phyloP scores from a whole-genome alignment of 139 green algal species.

The Yamagishiella unicocca region DNA sequence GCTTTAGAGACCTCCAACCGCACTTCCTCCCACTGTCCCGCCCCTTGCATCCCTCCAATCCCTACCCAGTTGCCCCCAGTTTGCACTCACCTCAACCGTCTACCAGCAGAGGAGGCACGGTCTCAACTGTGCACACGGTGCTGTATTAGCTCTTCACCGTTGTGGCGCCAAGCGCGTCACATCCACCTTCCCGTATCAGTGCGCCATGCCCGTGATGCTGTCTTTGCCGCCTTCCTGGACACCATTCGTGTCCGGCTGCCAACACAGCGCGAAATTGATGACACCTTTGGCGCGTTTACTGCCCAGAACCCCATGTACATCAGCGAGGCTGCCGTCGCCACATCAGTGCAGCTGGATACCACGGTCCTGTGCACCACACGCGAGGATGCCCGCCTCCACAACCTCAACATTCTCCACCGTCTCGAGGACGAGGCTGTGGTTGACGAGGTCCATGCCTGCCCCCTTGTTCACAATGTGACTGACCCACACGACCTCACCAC shows the following conservation, averaged over 20 bases:
- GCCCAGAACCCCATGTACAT: neutral
- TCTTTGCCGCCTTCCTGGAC: neutral
- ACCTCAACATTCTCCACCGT: neutral
- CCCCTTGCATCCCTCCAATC: too few relatives aligned
- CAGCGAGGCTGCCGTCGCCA: neutral
- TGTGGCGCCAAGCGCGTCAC: neutral
- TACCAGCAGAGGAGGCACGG: neutral
- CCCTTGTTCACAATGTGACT: neutral
- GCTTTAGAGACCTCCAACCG: too few relatives aligned
- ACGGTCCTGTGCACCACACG: neutral
- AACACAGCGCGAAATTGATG: neutral
- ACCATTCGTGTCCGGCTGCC: neutral
- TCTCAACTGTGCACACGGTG: neutral
- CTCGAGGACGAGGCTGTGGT: neutral
- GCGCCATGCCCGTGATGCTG: neutral
- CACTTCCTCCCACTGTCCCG: too few relatives aligned
- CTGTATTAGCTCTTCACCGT: neutral
- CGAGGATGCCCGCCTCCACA: neutral
- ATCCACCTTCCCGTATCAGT: neutral
- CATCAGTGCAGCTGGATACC: neutral
- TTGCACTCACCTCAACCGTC: neutral
- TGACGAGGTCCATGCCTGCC: neutral
- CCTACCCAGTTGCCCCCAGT: neutral
- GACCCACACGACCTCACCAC: neutral
- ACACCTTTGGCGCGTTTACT: too few relatives aligned